Percentiles rank a stretch among this genome's conserved stretches.
These are phyloP conservation scores for Acacia pycnantha DNA, from an alignment of 331 rosid genomes.

Conservation along the genomic window DNA sequence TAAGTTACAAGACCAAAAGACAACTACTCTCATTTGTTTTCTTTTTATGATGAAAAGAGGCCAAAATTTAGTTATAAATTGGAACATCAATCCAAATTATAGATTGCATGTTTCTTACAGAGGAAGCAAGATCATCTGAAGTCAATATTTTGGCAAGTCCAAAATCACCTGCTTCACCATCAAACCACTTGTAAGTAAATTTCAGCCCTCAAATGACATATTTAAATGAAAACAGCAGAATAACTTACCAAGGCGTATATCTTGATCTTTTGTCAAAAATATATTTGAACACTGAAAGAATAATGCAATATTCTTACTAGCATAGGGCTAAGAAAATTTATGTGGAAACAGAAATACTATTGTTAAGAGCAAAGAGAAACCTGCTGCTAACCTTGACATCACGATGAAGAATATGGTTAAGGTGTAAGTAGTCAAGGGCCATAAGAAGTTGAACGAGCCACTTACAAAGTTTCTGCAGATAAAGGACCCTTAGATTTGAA, in stretches of 20 bases:
- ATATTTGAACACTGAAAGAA: constrained; percentile 84
- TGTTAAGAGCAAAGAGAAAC: constrained; percentile 12
- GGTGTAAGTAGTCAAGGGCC: constrained; percentile 91
- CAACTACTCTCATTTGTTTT: neutral
- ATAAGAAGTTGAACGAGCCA: constrained; percentile 96
- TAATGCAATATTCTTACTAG: constrained; percentile 33
- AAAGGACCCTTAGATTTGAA: constrained; percentile 22
- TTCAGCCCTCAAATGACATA: neutral
- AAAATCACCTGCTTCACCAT: constrained; percentile 74
- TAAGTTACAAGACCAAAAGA: constrained; percentile 29
- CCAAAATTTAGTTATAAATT: constrained; percentile 4
- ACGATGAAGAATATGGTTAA: constrained; percentile 90
- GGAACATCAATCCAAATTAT: constrained; percentile 10
- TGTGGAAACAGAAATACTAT: constrained; percentile 23
- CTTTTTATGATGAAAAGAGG: constrained; percentile 16
- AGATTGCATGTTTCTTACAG: constrained; percentile 50
- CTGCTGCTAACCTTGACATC: constrained; percentile 80
- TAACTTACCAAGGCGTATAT: constrained; percentile 80
- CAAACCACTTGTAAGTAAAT: constrained; percentile 38
- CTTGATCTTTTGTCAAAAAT: constrained; percentile 86
- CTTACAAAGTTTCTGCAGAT: constrained; percentile 73
- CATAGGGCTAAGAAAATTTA: constrained; percentile 18
- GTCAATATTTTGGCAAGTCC: constrained; percentile 94
- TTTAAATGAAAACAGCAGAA: constrained; percentile 12
- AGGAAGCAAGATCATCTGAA: constrained; percentile 92